A percentile compares a stretch with the other conserved stretches of the same genome.
These are phyloP conservation scores for Sporisorium iseilematis-ciliati DNA, from an alignment of 1,284 basidiomycete genomes.

Conservation along the genomic window DNA sequence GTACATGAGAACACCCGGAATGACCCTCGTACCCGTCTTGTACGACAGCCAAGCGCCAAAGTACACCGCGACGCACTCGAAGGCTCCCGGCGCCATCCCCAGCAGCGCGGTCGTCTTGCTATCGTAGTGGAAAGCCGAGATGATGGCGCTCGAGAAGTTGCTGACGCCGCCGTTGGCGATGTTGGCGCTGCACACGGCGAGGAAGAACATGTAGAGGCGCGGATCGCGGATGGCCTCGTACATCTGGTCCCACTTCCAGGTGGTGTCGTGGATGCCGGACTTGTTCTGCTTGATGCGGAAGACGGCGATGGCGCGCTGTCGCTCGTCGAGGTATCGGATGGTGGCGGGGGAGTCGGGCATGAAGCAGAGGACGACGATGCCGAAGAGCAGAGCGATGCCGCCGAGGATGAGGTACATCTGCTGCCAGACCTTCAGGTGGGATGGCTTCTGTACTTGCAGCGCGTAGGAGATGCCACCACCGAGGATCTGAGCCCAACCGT, in stretches of 20 bases:
- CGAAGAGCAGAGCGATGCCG: slow-evolving; percentile 52
- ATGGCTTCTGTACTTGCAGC: slow-evolving; percentile 45
- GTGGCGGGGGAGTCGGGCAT: slow-evolving; percentile 58
- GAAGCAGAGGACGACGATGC: slow-evolving; percentile 47
- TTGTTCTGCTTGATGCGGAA: slow-evolving; percentile 75
- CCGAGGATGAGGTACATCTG: slow-evolving; percentile 65
- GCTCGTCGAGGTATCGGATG: slow-evolving; percentile 70
- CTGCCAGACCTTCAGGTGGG: slow-evolving; percentile 54
- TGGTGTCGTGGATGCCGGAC: slow-evolving; percentile 74
- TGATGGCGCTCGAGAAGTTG: slow-evolving; percentile 66
- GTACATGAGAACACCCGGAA: slow-evolving; percentile 59
- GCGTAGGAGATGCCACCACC: slow-evolving; percentile 60
- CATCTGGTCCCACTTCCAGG: slow-evolving; percentile 74
- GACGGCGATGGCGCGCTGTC: slow-evolving; percentile 74
- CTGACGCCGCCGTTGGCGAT: slow-evolving; percentile 57
- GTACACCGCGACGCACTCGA: slow-evolving; percentile 58
- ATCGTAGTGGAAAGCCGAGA: slow-evolving; percentile 62
- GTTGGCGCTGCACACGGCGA: slow-evolving; percentile 48
- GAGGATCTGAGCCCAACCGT: slow-evolving; percentile 64
- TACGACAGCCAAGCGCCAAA: slow-evolving; percentile 54
- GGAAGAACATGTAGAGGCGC: slow-evolving; percentile 67
- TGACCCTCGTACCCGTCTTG: slow-evolving; percentile 44
- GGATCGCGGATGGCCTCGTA: slow-evolving; percentile 74
- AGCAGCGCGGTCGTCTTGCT: slow-evolving; percentile 61
- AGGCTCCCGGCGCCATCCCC: slow-evolving; percentile 61